Base-by-base conservation (phyloP, 768 basidiomycete genomes). In the Lentinula edodes region DNA sequence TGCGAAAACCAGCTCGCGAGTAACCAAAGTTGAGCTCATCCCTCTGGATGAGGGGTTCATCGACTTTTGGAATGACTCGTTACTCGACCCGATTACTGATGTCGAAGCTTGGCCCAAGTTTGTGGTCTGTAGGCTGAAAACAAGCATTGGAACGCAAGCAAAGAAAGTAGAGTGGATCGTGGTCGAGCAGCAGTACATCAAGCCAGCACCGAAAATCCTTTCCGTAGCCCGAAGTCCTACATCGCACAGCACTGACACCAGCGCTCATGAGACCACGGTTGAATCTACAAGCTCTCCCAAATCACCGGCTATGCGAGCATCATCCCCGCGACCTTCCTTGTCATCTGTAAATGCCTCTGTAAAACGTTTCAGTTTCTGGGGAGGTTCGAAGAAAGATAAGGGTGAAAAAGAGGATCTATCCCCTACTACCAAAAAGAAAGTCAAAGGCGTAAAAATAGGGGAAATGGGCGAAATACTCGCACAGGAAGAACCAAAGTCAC, bases 11-110 rank as follows among this genome's bases (percentile, higher is more conserved):
- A 61, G 67, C 28, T 75, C 78, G n/a, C 79, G 68, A 63, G 74
- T 79, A 20, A 78, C 79, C 0, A 70, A 73, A 8, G 71, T 87
- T 10, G 73, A 77, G 13, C 64, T 83, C 39, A 73, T 86, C n/a
- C 80, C 84, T 62, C 68, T 93, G 10, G 91, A 93, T 66, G 90
- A 92, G 66, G 89, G 90, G 1, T 92, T 93, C 70, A 73, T 91
- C 58, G 90, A 93, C 70, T 91, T 91, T 69, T 92, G 90, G 89
- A 81, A 79, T 55, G 90, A 93, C 67, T 81, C 89, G 1, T 68
- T 91, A 36, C 74, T 86, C 15, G 90, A 93, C 66, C 84, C 88
- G 16, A 80, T 90, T 61, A 76, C 87, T 0, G 41, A 56, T 43
- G 4, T 18, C 5, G 70, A 78, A 1, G 71, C 74, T 46, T 91